Evolutionary conservation across 495 filamentous ascomycete species (phyloP), one percentile per base, ranked within the genome.

Genomic region (Aspergillus nanangensis): DNA sequence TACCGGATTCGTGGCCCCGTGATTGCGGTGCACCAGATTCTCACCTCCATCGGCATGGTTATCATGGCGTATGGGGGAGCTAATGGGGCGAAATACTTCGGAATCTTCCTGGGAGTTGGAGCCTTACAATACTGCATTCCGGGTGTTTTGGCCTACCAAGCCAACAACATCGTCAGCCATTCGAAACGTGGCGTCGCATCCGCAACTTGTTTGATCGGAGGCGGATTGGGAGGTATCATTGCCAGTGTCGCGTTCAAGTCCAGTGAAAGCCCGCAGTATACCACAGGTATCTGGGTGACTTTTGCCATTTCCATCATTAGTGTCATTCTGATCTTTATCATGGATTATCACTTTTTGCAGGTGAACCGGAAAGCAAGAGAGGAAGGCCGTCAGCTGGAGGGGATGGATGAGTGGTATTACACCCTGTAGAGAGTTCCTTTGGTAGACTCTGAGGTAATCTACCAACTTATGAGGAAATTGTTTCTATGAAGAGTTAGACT

Each of bases 241-340:
- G 49, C 49, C 7, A 47, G 49, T 22, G 49, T 52, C 10, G 20
- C 49, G 1, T 52, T 52, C 49, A 52, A 52, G 15, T 52, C 49
- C 13, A 34, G 18, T 38, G 49, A 52, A 19, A 52, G 49, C n/a
- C 49, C 44, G 2, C 20, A 24, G 37, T 52, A 52, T 21, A 47
- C 38, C 1, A 52, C 49, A 8, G 49, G 49, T 4, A 52, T 52
- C 15, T 52, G 49, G 49, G 44, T 52, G 11, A 52, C 49, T 8
- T 52, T 52, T 18, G 49, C 29, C 2, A 44, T 52, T 27, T 33
- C 44, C 7, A 43, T 52, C 18, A 19, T 41, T 13, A 47, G 39
- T 39, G 35, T 52, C 4, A 18, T 31, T 24, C 5, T 47, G 29
- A 47, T 22, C 3, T 9, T 43, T 3, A 25, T 32, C 13, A 44